Conservation (phyloP, 192 early-diverging fungal genomes). For the Dissophora ornata region DNA sequence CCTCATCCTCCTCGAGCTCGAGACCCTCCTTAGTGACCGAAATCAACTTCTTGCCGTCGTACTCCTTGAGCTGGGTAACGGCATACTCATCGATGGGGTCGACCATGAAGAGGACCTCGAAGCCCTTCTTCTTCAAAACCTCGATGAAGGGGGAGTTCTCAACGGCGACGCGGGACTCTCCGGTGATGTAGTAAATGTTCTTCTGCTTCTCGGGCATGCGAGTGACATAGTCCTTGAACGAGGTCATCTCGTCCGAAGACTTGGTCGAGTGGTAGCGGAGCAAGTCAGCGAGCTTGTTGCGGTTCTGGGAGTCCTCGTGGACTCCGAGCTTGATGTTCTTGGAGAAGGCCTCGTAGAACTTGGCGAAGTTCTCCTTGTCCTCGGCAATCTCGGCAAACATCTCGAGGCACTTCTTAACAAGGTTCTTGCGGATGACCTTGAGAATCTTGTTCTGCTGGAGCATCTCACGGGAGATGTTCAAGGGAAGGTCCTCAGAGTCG, state of each 20-base stretch:
- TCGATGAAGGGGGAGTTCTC: slow-evolving; percentile 99
- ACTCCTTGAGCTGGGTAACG: slow-evolving; percentile 99
- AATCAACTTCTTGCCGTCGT: slow-evolving; percentile 99
- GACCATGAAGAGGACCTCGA: slow-evolving; percentile 98
- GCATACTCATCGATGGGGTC: slow-evolving; percentile 99
- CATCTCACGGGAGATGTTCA: slow-evolving; percentile 99
- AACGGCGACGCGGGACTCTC: slow-evolving; percentile 91
- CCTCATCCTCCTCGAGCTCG: slow-evolving; percentile 98
- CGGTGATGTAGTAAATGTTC: slow-evolving; percentile 99
- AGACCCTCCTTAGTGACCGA: slow-evolving; percentile 99
- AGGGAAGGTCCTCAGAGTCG: slow-evolving; percentile 99
- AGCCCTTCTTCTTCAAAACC: slow-evolving; percentile 99
- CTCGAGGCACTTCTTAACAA: slow-evolving; percentile 99
- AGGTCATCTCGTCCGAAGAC: slow-evolving; percentile 97
- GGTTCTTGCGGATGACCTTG: slow-evolving; percentile 99
- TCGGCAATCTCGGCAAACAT: slow-evolving; percentile 97
- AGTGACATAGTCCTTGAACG: slow-evolving; percentile 99
- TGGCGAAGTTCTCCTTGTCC: slow-evolving; percentile 98
- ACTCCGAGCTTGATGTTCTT: slow-evolving; percentile 99
- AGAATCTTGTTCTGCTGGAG: slow-evolving; percentile 99
- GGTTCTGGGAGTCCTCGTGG: slow-evolving; percentile 98
- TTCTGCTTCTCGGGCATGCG: slow-evolving; percentile 99
- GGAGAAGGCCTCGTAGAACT: slow-evolving; percentile 99
- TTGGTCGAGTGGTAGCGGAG: slow-evolving; percentile 99
- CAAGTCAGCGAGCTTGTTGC: slow-evolving; percentile 95